Conservation (phyloP, 208 protist genomes). For the Novymonas esmeraldas region DNA sequence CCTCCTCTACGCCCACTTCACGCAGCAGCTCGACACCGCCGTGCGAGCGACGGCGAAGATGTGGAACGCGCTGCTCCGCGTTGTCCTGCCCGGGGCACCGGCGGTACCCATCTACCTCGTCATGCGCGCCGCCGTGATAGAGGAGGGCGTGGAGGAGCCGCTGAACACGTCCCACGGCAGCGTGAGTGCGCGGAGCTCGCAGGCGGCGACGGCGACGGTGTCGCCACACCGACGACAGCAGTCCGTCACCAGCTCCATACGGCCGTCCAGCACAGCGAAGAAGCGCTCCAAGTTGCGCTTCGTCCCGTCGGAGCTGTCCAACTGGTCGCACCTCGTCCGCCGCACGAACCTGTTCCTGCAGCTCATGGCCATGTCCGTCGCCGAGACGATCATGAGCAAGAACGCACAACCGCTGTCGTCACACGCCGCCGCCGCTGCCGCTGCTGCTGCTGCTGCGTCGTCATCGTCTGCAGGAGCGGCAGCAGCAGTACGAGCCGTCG, state of each 20-base stretch:
- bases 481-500: too few relatives aligned
- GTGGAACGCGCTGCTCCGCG: constrained; percentile 68
- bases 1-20: constrained; percentile 76
- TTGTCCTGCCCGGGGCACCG: constrained; percentile 69
- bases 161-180: neutral
- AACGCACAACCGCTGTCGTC: neutral
- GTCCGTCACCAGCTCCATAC: neutral
- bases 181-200: neutral
- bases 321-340: constrained; percentile 51
- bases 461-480: neutral
- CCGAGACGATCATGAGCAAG: constrained; percentile 41
- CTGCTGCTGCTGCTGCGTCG: neutral
- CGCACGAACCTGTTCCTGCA: constrained; percentile 55
- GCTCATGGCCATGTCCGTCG: constrained; percentile 48
- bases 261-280: neutral
- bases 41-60: constrained; percentile 37
- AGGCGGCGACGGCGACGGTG: neutral
- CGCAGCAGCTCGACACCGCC: constrained; percentile 52
- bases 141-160: neutral
- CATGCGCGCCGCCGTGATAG: constrained; percentile 21
- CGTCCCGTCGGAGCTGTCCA: constrained; percentile 15
- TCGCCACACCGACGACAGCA: neutral
- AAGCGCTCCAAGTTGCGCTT: constrained; percentile 2
- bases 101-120: constrained; percentile 75
- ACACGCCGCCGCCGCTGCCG: neutral